Evolutionary conservation across 2,329 filamentous ascomycete genomes (phyloP).

Genomic region (Penicillium sp.): DNA sequence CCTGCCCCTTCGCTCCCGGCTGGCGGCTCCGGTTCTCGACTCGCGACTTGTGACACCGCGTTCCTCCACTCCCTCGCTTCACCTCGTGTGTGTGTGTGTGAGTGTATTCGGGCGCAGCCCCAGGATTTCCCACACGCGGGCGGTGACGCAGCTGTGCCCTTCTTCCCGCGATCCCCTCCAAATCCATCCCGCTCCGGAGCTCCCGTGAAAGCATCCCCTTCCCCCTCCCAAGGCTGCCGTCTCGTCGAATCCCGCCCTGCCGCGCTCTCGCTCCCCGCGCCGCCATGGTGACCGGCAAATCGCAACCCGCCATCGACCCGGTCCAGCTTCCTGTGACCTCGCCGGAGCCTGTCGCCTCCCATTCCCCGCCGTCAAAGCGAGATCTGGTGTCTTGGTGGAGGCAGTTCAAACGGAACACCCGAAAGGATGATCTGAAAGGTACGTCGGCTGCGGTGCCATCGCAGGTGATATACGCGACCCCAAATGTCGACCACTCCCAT

Average conservation of each 20-base stretch:
- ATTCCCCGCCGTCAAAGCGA: conserved; percentile 76
- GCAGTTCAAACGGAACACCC: conserved; percentile 73
- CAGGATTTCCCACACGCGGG: conserved; percentile 32
- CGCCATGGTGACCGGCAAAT: conserved; percentile 40
- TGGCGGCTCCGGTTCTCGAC: no score
- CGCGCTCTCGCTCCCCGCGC: background rate
- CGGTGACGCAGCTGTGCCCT: conserved; percentile 30
- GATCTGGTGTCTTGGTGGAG: conserved; percentile 98
- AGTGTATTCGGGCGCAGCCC: conserved; percentile 32
- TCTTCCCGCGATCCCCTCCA: conserved; percentile 21
- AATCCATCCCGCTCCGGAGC: conserved; percentile 2
- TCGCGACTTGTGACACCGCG: no score
- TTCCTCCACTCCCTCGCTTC: conserved; percentile 12
- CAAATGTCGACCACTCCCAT: no score
- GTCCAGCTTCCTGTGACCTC: conserved; percentile 35
- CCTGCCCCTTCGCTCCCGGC: no score
- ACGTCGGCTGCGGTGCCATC: conserved; percentile 24
- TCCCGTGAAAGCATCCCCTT: no score
- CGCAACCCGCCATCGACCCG: conserved; percentile 35
- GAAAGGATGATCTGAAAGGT: conserved; percentile 64
- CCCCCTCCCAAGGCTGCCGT: no score
- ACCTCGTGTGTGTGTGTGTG: background rate
- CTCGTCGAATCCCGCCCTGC: conserved; percentile 3
- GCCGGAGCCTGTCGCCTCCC: conserved; percentile 48
- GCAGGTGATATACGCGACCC: no score